Evolutionary conservation across 371 early-diverging fungal species (phyloP).

Genomic region (Dinochytrium kinnereticum): DNA sequence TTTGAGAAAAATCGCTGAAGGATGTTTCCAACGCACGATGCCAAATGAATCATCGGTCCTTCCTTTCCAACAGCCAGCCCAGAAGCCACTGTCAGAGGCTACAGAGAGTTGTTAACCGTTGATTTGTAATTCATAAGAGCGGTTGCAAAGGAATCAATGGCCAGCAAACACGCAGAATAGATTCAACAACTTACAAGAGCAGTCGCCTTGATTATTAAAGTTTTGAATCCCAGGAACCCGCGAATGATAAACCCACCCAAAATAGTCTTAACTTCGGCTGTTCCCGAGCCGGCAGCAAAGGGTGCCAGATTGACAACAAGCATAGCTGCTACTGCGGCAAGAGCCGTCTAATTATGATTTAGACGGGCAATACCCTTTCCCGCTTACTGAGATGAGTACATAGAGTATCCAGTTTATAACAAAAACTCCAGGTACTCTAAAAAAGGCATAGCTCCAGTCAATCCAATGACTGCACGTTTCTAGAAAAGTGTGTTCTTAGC

Average conservation of each 20-base stretch:
- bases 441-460: constrained; percentile 44
- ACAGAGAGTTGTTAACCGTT: background rate
- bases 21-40: constrained; percentile 87
- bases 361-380: background rate
- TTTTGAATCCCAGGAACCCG: constrained; percentile 31
- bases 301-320: constrained; percentile 41
- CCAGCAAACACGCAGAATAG: too few species aligned
- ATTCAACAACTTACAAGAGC: constrained; percentile 32
- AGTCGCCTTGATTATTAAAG: constrained; percentile 33
- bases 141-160: too few species aligned
- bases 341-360: too few species aligned
- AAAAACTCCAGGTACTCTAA: constrained; percentile 24
- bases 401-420: constrained; percentile 48
- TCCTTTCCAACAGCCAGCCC: constrained; percentile 93
- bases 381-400: constrained; percentile 44
- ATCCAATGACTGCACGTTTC: constrained; percentile 40
- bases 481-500: background rate
- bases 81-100: constrained; percentile 65
- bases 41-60: constrained; percentile 94
- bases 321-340: constrained; percentile 38
- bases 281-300: constrained; percentile 44
- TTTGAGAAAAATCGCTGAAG: constrained; percentile 82
- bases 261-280: constrained; percentile 46
- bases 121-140: too few species aligned
- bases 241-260: constrained; percentile 41